Base-by-base conservation (phyloP, 257 asterid species). In the Primulina eburnea region DNA sequence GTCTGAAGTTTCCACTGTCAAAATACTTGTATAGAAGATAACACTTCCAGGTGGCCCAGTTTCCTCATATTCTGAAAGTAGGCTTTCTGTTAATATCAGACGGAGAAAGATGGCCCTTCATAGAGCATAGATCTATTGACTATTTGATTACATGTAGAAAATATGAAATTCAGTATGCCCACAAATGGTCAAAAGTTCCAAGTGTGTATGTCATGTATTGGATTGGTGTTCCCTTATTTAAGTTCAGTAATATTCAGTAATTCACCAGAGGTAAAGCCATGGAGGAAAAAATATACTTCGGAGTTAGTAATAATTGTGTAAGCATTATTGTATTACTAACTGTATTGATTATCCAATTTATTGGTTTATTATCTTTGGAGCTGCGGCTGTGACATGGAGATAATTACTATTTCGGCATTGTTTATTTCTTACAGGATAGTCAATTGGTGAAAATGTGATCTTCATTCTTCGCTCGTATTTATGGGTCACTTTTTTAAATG, bases 1-100 rank as follows among this genome's bases (percentile, higher is more conserved):
- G 95, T 76, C 85, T 94, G 64, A 83, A 88, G 69, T 91, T 94
- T 81, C 97, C 99, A 71, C 78, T 89, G 60, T 83, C 97, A 37
- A 94, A 85, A 79, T 94, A 94, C 83, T 73, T 90, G 77, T 93
- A 85, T 71, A 85, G 95, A 85, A 72, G 81, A 76, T 86, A 78
- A 74, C 18, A 59, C 56, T 55, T 60, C 62, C 34, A 26, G 69
- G 53, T 64, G 62, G 62, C 70, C 40, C 47, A 68, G 62, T 62
- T 14, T 50, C 40, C 35, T 60, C 73, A 55, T 62, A 24, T 24
- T 35, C 73, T 60, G 68, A 21, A 21, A 37, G 30, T 67, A 16
- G 30, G 50, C 34, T 55, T 65, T 66, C 61, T 60, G 69, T 50
- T 24, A 38, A 62, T 67, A 38, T 21, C 43, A 60, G 64, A 56